Evolutionary conservation across 129 eudicot genomes (phyloP).

Genomic region (Escallonia rubra): DNA sequence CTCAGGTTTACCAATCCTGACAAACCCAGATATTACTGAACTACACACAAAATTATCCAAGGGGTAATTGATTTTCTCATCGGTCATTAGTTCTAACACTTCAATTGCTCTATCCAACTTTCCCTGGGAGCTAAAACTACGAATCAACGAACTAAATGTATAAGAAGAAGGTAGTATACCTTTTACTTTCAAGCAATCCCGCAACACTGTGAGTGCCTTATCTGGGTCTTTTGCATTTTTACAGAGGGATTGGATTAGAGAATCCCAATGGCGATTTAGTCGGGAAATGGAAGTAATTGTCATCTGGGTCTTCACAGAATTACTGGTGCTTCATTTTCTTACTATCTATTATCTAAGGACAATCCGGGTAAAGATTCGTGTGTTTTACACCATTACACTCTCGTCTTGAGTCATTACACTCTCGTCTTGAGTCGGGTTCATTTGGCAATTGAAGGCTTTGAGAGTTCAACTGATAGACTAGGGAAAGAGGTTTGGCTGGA

Average conservation of each 20-base stretch:
- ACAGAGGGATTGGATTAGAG: conserved; percentile 42
- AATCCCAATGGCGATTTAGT: conserved; percentile 37
- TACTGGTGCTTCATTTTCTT: too few species aligned
- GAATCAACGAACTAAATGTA: conserved; percentile 50
- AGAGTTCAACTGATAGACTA: too few species aligned
- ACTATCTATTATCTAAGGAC: too few species aligned
- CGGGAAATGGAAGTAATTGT: conserved; percentile 17
- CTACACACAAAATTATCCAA: conserved; percentile 67
- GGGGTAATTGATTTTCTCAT: conserved; percentile 51
- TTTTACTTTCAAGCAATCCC: conserved; percentile 29
- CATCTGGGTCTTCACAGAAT: conserved; percentile 22
- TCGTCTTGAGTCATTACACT: too few species aligned
- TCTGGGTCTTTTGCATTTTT: conserved; percentile 42
- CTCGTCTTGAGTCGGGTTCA: too few species aligned
- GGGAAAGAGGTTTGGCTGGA: too few species aligned
- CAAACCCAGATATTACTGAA: conserved; percentile 62
- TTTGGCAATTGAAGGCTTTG: too few species aligned
- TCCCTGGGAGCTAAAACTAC: conserved; percentile 39
- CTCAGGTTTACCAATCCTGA: conserved; percentile 57
- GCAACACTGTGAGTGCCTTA: conserved; percentile 46
- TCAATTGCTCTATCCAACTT: conserved; percentile 60
- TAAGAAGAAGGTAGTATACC: conserved; percentile 50
- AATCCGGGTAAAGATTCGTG: too few species aligned
- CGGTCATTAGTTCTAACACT: conserved; percentile 51
- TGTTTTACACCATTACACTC: too few species aligned